phyloP scores from a whole-genome alignment of 495 filamentous ascomycete species.

The Penicillium simplicissimum region DNA sequence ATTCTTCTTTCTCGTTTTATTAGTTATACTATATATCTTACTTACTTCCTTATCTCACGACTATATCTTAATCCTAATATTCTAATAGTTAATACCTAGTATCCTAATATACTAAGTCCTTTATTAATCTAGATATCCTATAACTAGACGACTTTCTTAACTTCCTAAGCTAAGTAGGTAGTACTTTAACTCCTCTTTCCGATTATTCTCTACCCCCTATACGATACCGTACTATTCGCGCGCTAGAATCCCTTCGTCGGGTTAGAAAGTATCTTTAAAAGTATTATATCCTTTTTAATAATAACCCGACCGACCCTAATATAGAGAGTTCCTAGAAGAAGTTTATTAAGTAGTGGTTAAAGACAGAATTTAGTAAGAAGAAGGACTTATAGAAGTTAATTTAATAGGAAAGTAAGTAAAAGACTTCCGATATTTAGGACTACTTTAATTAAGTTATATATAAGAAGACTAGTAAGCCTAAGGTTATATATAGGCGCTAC shows the following conservation, averaged over 20 bases:
- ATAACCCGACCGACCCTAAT: neutral
- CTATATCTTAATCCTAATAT: neutral
- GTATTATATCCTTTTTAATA: neutral
- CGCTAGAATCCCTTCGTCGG: neutral
- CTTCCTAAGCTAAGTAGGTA: neutral
- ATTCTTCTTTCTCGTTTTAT: neutral
- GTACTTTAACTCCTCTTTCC: neutral
- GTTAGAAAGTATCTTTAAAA: neutral
- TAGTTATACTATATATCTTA: neutral
- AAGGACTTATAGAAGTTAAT: neutral
- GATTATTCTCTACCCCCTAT: neutral
- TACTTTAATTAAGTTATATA: conserved; percentile 15
- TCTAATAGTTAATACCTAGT: neutral
- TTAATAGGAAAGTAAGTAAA: neutral
- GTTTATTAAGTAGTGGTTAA: neutral
- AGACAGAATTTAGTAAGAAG: neutral
- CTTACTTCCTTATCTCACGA: neutral
- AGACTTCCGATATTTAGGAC: neutral
- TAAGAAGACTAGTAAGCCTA: conserved; percentile 13
- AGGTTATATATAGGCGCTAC: conserved; percentile 15
- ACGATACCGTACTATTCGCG: neutral
- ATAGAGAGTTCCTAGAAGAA: neutral
- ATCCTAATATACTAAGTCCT: neutral
- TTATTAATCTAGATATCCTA: neutral
- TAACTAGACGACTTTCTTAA: neutral